Conservation (phyloP, 345 rosid genomes). For the Hibiscus syriacus region DNA sequence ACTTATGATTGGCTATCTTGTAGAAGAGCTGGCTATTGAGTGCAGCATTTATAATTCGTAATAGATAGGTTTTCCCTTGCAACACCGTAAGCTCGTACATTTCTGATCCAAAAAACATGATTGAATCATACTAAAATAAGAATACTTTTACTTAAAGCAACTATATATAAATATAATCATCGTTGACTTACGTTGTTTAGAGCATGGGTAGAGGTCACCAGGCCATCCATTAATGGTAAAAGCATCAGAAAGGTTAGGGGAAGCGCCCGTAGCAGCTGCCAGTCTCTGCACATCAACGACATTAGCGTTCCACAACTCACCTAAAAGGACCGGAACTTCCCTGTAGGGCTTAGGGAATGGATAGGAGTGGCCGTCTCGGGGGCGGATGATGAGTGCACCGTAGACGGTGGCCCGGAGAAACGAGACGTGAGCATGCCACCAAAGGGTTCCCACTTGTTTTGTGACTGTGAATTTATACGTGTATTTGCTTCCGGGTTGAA, state of each 20-base stretch:
- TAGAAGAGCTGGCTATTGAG: slow-evolving; percentile 73
- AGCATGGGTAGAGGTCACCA: slow-evolving; percentile 75
- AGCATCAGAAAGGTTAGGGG: slow-evolving; percentile 62
- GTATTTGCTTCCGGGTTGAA: slow-evolving; percentile 50
- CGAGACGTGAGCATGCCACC: slow-evolving; percentile 94
- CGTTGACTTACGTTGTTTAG: slow-evolving; percentile 50
- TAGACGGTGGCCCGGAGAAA: slow-evolving; percentile 77
- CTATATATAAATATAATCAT: too few species aligned
- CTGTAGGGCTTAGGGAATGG: slow-evolving; percentile 73
- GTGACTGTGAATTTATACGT: slow-evolving; percentile 54
- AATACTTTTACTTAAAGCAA: too few species aligned
- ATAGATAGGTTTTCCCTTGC: slow-evolving; percentile 62
- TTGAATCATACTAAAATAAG: neutral
- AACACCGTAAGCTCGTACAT: slow-evolving; percentile 45
- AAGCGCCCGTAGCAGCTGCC: slow-evolving; percentile 46
- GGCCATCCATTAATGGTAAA: slow-evolving; percentile 85
- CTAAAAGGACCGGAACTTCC: slow-evolving; percentile 72
- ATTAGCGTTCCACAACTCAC: slow-evolving; percentile 91
- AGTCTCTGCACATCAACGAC: slow-evolving; percentile 45
- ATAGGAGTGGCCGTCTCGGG: slow-evolving; percentile 45
- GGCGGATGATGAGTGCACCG: slow-evolving; percentile 77
- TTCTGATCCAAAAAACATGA: slow-evolving; percentile 20
- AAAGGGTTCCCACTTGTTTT: slow-evolving; percentile 77
- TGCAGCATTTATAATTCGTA: slow-evolving; percentile 91
- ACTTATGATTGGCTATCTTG: slow-evolving; percentile 74